Evolutionary conservation across 1,284 basidiomycete genomes (phyloP), one percentile per base, ranked within the genome.

Genomic region (Cystobasidium sp.): DNA sequence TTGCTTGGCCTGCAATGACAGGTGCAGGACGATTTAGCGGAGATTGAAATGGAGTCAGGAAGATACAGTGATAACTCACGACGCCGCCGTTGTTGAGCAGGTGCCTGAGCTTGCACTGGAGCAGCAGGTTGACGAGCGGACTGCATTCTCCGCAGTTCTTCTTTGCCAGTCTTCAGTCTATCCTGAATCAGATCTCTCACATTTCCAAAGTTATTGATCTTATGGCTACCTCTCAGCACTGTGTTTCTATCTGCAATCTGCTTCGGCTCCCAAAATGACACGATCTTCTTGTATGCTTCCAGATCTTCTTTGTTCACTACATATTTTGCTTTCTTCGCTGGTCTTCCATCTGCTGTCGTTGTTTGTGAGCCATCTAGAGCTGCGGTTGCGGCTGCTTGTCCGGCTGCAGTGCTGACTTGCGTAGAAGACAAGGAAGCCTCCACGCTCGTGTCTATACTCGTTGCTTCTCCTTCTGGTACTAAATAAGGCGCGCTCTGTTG

Each of bases 271-370:
- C 74, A 73, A 52, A 63, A 70, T 77, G 85, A 84, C 79, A 86
- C 89, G 75, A 93, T 91, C 79, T 87, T 89, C 83, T 93, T 94
- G 73, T 95, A 93, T 24, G 89, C 86, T 66, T 94, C 92, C 1
- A 88, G 83, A 81, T 97, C 94, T 22, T 87, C 86, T 0, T 86
- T 78, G 81, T 97, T 91, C 0, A 91, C 85, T 22, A 91, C 88
- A 80, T 96, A 94, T 63, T 89, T 87, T 68, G 68, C 59, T 66
- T 77, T 77, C 72, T 81, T 81, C 37, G 73, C 58, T 6, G 76
- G 75, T 90, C 86, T 82, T 93, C 94, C 9, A 85, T 78, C 10
- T 88, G 86, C 6, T 43, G 65, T 53, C 20, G 65, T 47, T 18
- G 37, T 41, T 46, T 58, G 52, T 24, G 43, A 39, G 16, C 55